A percentile compares a stretch with the other conserved stretches of the same genome.
Evolutionary conservation across 495 filamentous ascomycete species (phyloP).

Genomic region (Penicillium dipodomyicola): DNA sequence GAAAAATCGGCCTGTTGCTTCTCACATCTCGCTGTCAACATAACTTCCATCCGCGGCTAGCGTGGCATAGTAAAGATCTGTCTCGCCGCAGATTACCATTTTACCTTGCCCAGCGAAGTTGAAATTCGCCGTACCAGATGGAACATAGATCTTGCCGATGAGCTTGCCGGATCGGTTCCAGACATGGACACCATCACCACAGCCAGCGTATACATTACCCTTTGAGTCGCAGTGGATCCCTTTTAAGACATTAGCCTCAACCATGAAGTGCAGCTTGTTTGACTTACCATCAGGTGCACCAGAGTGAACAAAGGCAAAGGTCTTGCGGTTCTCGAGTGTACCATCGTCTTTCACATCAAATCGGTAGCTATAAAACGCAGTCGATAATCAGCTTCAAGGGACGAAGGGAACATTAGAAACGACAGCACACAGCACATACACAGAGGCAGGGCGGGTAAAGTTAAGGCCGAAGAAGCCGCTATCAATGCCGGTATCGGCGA

Average conservation of each 20-base stretch:
- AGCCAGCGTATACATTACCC: slow-evolving; percentile 48
- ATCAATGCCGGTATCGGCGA: slow-evolving; percentile 40
- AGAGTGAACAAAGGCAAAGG: slow-evolving; percentile 21
- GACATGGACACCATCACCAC: slow-evolving; percentile 46
- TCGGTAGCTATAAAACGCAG: slow-evolving; percentile 16
- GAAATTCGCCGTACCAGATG: slow-evolving; percentile 49
- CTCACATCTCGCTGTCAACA: slow-evolving; percentile 28
- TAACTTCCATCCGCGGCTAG: slow-evolving; percentile 42
- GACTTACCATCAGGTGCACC: slow-evolving; percentile 38
- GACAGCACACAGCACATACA: slow-evolving; percentile 19
- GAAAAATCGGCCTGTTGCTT: too few relatives aligned
- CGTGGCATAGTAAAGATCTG: slow-evolving; percentile 49
- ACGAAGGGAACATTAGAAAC: neutral
- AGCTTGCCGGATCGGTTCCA: slow-evolving; percentile 41
- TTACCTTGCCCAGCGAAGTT: slow-evolving; percentile 54
- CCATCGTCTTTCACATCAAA: slow-evolving; percentile 23
- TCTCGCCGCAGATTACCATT: slow-evolving; percentile 51
- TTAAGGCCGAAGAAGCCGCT: slow-evolving; percentile 24
- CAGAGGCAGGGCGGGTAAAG: slow-evolving; percentile 18
- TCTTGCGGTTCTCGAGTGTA: slow-evolving; percentile 24
- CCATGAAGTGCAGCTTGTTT: neutral
- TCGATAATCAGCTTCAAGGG: neutral
- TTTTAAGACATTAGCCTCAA: neutral
- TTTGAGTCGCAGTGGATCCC: slow-evolving; percentile 44
- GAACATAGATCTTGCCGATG: slow-evolving; percentile 50